Conservation (phyloP, 2,329 filamentous ascomycete species). For the Lachnellula occidentalis region DNA sequence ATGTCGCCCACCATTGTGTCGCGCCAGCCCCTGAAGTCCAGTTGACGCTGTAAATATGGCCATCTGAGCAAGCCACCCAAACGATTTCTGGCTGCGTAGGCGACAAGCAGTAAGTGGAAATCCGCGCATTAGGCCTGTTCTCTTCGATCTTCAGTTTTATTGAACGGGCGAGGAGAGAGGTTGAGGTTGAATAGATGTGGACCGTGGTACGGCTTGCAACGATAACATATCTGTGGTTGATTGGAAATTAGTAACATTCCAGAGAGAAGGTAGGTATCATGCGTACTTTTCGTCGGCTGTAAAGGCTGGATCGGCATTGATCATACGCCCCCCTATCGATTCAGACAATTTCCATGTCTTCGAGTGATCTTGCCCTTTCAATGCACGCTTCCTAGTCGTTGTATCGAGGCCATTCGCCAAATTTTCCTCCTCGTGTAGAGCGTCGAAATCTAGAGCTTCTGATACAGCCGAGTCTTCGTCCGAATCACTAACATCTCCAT, state of each 20-base stretch:
- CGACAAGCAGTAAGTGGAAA: constrained; percentile 39
- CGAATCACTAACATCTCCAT: constrained; percentile 7
- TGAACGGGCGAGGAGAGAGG: constrained; percentile 73
- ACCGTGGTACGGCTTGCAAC: constrained; percentile 69
- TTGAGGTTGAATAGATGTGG: constrained; percentile 73
- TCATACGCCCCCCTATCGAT: constrained; percentile 60
- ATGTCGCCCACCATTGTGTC: constrained; percentile 36
- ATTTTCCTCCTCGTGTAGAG: constrained; percentile 1
- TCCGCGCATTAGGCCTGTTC: constrained; percentile 20
- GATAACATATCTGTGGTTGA: constrained; percentile 54
- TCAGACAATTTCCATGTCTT: constrained; percentile 54
- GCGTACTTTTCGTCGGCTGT: constrained; percentile 55
- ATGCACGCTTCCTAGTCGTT: constrained; percentile 29
- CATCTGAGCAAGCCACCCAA: constrained; percentile 57
- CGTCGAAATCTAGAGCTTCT: constrained; percentile 22
- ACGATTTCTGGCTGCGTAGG: constrained; percentile 41
- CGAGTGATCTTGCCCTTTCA: constrained; percentile 16
- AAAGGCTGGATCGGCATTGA: constrained; percentile 59
- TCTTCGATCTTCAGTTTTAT: constrained; percentile 44
- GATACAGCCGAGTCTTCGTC: constrained; percentile 10
- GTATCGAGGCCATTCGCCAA: background rate
- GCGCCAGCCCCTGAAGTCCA: constrained; percentile 47
- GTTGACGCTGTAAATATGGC: constrained; percentile 51
- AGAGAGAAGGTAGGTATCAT: background rate
- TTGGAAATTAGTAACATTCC: constrained; percentile 12